Evolutionary conservation across 306 rosid species (phyloP), one percentile per base, ranked within the genome.

Genomic region (Cajanus cajan): DNA sequence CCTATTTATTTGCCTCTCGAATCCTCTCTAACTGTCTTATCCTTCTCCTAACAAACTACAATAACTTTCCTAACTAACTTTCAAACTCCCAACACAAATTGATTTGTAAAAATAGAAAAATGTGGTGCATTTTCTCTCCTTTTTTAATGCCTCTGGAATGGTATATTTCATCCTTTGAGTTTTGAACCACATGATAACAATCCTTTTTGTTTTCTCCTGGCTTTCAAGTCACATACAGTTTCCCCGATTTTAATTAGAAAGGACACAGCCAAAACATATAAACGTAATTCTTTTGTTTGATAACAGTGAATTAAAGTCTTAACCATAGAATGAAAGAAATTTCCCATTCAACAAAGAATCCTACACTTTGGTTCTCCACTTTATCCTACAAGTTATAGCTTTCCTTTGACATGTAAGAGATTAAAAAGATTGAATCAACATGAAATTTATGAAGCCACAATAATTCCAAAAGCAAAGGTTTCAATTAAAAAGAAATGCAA

Each of bases 401-500:
- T 43, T 73, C 52, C 48, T 62, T 76, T 64, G 58, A 31, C 52
- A 43, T 19, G 37, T 19, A 48, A 9, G 28, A 69, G 12, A 74
- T 21, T 6, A 11, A 11, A 39, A 68, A 59, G 59, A 54, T 34
- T 50, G 51, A 61, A 68, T 6, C 47, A 36, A 59, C 33, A 61
- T 50, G 45, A 51, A 73, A 73, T 34, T 43, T 51, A 79, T 19
- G 68, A 63, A 45, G 45, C 50, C 73, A 55, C 33, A 37, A 63
- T n/a, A 55, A 50, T 61, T 70, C 41, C 48, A 21, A 66, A 69
- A 50, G 55, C 16, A 68, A 59, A 39, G 47, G 57, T 79, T 44
- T 63, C 67, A 58, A 73, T 24, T 78, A n/a, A 45, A 44, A 84
- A 83, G 81, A 75, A 87, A 74, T 51, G 80, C 19, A 65, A 82